phyloP scores from a whole-genome alignment of 257 asterid genomes.

The Nicotiana tomentosiformis region DNA sequence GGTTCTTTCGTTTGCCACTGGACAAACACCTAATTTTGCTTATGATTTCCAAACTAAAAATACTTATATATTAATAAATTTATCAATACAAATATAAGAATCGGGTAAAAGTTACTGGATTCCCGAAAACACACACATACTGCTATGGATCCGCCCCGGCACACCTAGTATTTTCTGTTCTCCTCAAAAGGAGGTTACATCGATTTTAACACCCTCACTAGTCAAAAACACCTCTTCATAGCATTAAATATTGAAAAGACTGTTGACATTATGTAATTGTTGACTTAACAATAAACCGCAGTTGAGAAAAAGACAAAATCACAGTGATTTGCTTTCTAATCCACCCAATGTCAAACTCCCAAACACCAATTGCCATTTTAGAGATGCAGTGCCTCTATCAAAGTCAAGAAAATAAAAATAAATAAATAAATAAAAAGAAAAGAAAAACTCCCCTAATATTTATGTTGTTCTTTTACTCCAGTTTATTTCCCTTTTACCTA shows the following conservation, averaged over 20 bases:
- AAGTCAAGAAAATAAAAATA: neutral
- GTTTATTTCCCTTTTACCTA: neutral
- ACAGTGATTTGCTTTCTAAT: neutral
- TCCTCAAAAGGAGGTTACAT: too few species aligned
- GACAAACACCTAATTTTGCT: too few species aligned
- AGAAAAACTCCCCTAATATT: neutral
- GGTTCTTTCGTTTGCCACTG: too few species aligned
- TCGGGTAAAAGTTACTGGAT: too few species aligned
- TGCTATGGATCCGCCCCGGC: too few species aligned
- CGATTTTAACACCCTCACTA: too few species aligned
- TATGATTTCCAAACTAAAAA: too few species aligned
- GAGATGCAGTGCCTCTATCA: neutral
- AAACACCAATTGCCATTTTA: conserved; percentile 1
- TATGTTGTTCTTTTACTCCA: neutral
- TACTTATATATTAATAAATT: too few species aligned
- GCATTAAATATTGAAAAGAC: neutral
- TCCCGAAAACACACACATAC: too few species aligned
- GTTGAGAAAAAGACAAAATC: neutral
- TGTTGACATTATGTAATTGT: neutral
- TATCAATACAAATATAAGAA: too few species aligned
- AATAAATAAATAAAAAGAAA: neutral
- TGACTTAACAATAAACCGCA: neutral
- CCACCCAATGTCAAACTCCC: neutral
- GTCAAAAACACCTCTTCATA: too few species aligned
- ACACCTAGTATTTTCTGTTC: neutral